Conservation (phyloP, 108 stramenopile genomes). For the Stephanodiscus minutulus region DNA sequence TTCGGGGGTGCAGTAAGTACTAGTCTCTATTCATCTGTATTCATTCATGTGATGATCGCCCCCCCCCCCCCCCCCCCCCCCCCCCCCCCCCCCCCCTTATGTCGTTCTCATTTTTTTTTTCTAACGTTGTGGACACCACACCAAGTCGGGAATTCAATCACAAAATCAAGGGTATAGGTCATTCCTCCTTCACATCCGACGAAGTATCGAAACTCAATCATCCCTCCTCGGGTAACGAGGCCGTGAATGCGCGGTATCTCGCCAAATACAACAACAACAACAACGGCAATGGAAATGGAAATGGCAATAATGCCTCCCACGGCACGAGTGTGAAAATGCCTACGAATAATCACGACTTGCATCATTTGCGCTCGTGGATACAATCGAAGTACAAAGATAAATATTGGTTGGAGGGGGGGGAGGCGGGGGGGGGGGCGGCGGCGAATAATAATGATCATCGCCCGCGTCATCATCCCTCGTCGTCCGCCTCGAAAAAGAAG, state of each 20-base stretch:
- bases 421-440: constrained; percentile 10
- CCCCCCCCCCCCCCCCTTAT: not conserved
- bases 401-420: constrained; percentile 54
- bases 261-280: constrained; percentile 56
- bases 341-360: constrained; percentile 60
- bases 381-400: constrained; percentile 73
- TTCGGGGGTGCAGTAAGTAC: constrained; percentile 67
- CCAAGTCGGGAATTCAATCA: constrained; percentile 70
- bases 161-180: constrained; percentile 80
- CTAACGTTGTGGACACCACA: not conserved
- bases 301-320: too few relatives aligned
- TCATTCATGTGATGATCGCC: not conserved
- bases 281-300: too few relatives aligned
- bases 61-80: too few relatives aligned
- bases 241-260: constrained; percentile 70
- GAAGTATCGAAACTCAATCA: constrained; percentile 57
- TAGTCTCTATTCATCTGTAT: too few relatives aligned
- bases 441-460: not conserved
- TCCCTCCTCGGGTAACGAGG: constrained; percentile 60
- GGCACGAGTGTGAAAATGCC: not conserved
- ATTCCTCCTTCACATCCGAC: constrained; percentile 76
- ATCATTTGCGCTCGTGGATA: constrained; percentile 73
- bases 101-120: not conserved
- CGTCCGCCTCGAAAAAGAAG: constrained; percentile 10
- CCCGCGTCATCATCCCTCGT: not conserved